Base-by-base conservation (phyloP, 2,329 filamentous ascomycete genomes). In the Dactylellina haptotyla region DNA sequence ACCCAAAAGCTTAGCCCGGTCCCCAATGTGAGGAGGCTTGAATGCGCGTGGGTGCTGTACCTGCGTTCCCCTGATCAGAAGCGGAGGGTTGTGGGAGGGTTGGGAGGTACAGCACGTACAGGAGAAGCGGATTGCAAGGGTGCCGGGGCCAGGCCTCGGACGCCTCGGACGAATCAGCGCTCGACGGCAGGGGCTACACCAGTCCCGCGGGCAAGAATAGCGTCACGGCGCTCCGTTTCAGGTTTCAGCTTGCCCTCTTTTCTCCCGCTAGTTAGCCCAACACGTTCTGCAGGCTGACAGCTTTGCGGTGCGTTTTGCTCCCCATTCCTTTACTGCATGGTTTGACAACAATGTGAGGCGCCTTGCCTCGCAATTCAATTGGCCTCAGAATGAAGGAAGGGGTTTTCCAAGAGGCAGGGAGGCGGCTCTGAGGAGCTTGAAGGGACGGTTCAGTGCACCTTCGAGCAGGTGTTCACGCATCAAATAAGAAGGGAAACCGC, bases 131-230 rank as follows among this genome's bases (percentile, higher is more conserved):
- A 57, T 2, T 3, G 23, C 18, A 50, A n/a, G 45, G 45, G 45
- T 63, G 39, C 41, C 39, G 30, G 59, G 59, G 18, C 12, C 18
- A n/a, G 41, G 9, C 14, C 6, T 34, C 48, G 30, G 54, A 18
- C 18, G 28, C 14, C 10, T 37, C 41, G 6, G 65, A 50, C 65
- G 59, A 72, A 72, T 65, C 45, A 65, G 28, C 46, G 28, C 26
- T 30, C 8, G 28, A 30, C 18, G 53, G 30, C 30, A 30, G 54
- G 67, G 59, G 67, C 37, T 32, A 18, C 18, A 51, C 51, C 28
- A 30, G 25, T 58, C 25, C 25, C 23, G 23, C 39, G 41, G 6
- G 61, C 69, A 73, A 73, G 61, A 61, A 66, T 73, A 73, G 61
- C 37, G 54, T 48, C 56, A 61, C 63, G 4, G 20, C 5, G 30